phyloP scores from a whole-genome alignment of 2,329 filamentous ascomycete genomes.

The Hawksworthiomyces lignivorus region DNA sequence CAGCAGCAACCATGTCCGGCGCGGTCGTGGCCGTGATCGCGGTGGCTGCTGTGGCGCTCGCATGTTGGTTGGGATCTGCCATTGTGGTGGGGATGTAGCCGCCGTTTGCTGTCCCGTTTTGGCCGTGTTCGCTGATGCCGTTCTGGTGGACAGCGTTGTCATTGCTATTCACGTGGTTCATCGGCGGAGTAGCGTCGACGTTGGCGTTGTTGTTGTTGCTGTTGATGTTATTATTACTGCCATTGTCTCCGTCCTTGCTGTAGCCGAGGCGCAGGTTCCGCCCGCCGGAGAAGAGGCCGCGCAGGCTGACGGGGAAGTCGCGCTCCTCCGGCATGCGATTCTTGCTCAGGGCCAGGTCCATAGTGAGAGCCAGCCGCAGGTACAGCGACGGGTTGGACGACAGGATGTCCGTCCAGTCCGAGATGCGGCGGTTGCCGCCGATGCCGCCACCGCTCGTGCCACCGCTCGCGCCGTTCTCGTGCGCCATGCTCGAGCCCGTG shows the following conservation, averaged over 20 bases:
- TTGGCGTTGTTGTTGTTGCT: neutral
- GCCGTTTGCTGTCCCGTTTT: neutral
- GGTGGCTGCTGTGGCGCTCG: no score
- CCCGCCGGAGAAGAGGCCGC: constrained; percentile 9
- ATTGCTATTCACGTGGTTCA: neutral
- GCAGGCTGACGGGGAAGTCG: constrained; percentile 14
- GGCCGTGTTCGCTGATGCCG: neutral
- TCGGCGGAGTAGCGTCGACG: neutral
- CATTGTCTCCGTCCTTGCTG: neutral
- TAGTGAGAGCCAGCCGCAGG: constrained; percentile 15
- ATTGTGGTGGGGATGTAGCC: neutral
- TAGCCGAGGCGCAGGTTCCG: constrained; percentile 6
- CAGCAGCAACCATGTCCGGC: no score
- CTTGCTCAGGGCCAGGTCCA: constrained; percentile 16
- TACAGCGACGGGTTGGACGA: constrained; percentile 14
- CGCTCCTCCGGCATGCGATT: constrained; percentile 17
- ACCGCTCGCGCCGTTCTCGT: neutral
- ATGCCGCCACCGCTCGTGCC: neutral
- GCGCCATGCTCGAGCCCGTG: neutral
- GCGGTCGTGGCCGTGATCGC: no score
- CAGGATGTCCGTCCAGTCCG: constrained; percentile 15
- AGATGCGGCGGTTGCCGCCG: neutral
- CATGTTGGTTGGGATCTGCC: no score
- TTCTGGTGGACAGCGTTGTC: neutral
- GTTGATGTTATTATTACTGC: neutral